Evolutionary conservation across 768 basidiomycete genomes (phyloP), one percentile per base, ranked within the genome.

Genomic region (Podaxis sp.): DNA sequence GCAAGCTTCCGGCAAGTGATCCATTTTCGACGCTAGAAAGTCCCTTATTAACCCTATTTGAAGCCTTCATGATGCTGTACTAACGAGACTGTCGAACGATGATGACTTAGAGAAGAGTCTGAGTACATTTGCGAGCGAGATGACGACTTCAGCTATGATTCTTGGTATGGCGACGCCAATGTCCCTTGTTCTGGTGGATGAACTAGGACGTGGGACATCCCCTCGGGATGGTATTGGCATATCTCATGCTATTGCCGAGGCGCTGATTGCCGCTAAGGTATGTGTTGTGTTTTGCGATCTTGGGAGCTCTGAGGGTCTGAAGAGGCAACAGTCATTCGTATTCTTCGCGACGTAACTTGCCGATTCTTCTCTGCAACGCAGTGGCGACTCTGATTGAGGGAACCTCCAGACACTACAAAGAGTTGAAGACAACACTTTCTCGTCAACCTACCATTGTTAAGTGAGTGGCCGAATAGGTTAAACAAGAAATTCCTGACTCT

Each of bases 111-210:
- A 96, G 73, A 90, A 87, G 69, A 91, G 83, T 49, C 73, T 98
- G 25, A 97, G 95, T 66, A 98, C 97, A 0, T 99, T 99, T 75
- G 94, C 94, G 1, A 89, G 85, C 65, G 96, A 99, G 75, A 98
- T 99, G 93, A 86, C 90, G 1, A 87, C 91, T 2, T 88, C 88
- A 25, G 91, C 94, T 0, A 94, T 95, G 91, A 94, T 98, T 58
- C 76, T 96, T 51, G 90, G 94, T 0, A 78, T 96, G 13, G 87
- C 91, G 6, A 84, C 88, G 1, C 74, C 82, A 0, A 82, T 82
- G 40, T 86, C 89, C 0, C 77, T 98, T n/a, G 81, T 97, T 3
- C 73, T 98, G 8, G 84, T 98, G 13, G 97, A 99, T 70, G 97
- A 99, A 73, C 80, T 98, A 5, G 96, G 96, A 0, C 82, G 95